phyloP scores from a whole-genome alignment of 805 yeast genomes.

The Metschnikowia lochheadii region DNA sequence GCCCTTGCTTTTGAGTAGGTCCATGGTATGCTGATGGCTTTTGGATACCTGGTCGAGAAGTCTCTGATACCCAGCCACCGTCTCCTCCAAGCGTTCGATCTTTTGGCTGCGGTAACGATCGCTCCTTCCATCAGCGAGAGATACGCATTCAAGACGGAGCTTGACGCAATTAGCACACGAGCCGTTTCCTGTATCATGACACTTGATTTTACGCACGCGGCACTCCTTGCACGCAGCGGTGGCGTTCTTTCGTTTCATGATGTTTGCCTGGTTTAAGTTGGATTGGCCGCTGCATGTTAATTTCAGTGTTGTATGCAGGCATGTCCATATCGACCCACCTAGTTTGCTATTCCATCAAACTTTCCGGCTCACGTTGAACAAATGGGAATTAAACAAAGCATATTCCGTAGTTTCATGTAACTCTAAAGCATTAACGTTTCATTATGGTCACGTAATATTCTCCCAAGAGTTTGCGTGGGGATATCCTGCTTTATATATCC shows the following conservation, averaged over 20 bases:
- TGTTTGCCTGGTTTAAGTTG: neutral
- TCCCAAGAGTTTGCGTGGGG: neutral
- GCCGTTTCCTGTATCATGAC: neutral
- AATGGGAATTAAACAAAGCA: too few species aligned
- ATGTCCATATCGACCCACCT: neutral
- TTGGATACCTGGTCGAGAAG: constrained; percentile 1
- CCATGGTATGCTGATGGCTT: neutral
- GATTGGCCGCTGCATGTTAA: constrained; percentile 1
- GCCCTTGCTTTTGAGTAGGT: neutral
- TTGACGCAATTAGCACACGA: constrained; percentile 9
- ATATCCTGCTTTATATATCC: neutral
- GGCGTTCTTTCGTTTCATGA: constrained; percentile 5
- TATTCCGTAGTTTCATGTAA: too few species aligned
- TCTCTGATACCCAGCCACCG: constrained; percentile 3
- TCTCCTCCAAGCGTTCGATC: constrained; percentile 5
- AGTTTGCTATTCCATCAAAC: too few species aligned
- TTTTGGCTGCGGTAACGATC: constrained; percentile 9
- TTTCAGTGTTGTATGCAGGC: neutral
- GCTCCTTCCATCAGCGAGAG: constrained; percentile 8
- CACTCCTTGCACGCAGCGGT: constrained; percentile 13
- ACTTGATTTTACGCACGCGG: constrained; percentile 9
- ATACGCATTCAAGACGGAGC: constrained; percentile 7
- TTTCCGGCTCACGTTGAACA: too few species aligned
- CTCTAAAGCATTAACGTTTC: neutral
- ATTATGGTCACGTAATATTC: neutral